phyloP scores from a whole-genome alignment of 169 alveolate species.

The Plasmodium malariae region DNA sequence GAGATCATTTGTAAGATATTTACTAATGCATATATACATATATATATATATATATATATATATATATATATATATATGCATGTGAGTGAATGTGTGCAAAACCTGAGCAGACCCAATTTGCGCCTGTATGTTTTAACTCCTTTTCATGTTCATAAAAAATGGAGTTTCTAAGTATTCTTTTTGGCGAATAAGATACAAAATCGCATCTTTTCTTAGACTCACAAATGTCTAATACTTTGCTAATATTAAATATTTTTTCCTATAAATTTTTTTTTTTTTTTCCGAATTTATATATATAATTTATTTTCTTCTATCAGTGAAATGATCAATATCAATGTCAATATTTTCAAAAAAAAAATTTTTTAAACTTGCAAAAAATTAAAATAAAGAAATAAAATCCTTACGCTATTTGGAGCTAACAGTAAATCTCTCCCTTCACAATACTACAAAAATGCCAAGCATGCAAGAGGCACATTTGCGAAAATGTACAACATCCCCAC shows the following conservation, averaged over 20 bases:
- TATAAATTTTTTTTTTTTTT: slow-evolving; percentile 16
- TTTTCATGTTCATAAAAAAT: slow-evolving; percentile 55
- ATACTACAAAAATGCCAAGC: slow-evolving; percentile 13
- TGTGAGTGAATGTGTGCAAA: not conserved
- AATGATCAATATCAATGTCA: too few relatives aligned
- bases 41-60: not conserved
- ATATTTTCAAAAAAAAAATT: too few relatives aligned
- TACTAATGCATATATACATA: not conserved
- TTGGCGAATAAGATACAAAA: slow-evolving; percentile 46
- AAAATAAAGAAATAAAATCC: not conserved
- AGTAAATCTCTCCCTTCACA: slow-evolving; percentile 49
- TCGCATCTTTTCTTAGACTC: slow-evolving; percentile 46
- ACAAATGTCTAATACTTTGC: slow-evolving; percentile 48
- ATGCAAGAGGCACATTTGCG: not conserved
- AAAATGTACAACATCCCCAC: too few relatives aligned
- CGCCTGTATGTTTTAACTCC: slow-evolving; percentile 43
- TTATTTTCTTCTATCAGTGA: too few relatives aligned
- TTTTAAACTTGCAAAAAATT: not conserved
- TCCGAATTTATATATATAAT: too few relatives aligned
- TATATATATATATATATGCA: not conserved
- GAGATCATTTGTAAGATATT: too few relatives aligned
- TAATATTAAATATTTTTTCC: slow-evolving; percentile 36
- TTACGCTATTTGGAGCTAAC: slow-evolving; percentile 38
- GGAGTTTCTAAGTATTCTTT: slow-evolving; percentile 43
- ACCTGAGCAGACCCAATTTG: slow-evolving; percentile 70